Percentiles rank a stretch among this genome's conserved stretches.
These are phyloP conservation scores for Carex kokanica DNA, from an alignment of 176 grass and related monocot genomes.

Conservation along the genomic window DNA sequence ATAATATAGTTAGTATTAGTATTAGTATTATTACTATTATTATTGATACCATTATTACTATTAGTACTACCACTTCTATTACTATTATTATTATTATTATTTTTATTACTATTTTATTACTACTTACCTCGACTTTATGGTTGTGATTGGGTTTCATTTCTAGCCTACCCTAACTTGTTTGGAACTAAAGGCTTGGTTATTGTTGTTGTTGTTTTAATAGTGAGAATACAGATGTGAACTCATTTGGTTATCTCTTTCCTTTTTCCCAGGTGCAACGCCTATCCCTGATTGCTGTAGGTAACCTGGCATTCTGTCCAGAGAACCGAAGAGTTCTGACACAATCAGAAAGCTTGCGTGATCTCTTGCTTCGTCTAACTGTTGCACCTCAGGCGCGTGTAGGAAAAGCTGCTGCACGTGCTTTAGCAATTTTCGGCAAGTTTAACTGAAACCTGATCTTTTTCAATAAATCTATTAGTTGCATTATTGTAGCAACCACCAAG, in stretches of 20 bases:
- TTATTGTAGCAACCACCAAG: neutral
- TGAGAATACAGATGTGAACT: conserved; percentile 3
- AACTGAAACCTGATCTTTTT: neutral
- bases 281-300: conserved; percentile 91
- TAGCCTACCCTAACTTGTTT: no score
- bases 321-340: conserved; percentile 75
- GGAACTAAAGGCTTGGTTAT: no score
- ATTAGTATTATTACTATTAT: no score
- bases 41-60: no score
- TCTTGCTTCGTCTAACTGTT: conserved; percentile 76
- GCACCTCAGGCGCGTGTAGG: conserved; percentile 57
- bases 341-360: conserved; percentile 81
- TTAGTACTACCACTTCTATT: no score
- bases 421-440: conserved; percentile 79
- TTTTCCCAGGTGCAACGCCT: conserved; percentile 86
- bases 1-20: no score
- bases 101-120: no score
- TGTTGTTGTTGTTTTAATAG: neutral
- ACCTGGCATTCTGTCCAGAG: conserved; percentile 97
- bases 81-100: no score
- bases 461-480: neutral
- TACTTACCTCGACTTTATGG: no score
- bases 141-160: no score
- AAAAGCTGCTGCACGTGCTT: conserved; percentile 86
- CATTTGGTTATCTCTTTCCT: conserved; percentile 26